A percentile compares a stretch with the other conserved stretches of the same genome.
Conservation (phyloP, 2,329 filamentous ascomycete species). For the Colletotrichum echinochloae region DNA sequence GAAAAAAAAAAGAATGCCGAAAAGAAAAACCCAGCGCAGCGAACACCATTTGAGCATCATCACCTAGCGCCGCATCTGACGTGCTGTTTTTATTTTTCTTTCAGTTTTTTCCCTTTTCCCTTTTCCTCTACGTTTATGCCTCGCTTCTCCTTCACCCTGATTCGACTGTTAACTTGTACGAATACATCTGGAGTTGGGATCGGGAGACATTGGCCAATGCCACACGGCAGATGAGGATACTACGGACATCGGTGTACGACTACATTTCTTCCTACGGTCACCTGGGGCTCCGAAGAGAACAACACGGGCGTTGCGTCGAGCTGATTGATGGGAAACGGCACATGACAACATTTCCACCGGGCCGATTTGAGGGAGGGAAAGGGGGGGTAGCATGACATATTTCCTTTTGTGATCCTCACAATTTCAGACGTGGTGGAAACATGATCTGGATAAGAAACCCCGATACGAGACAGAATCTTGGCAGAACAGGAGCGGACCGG, state of each 20-base stretch:
- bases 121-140: constrained; percentile 1
- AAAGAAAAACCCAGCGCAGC: no score
- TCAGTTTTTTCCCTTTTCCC: neutral
- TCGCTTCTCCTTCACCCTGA: constrained; percentile 19
- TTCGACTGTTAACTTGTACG: constrained; percentile 39
- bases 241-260: constrained; percentile 40
- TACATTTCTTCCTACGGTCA: constrained; percentile 37
- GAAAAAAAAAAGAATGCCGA: no score
- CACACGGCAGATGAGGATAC: constrained; percentile 38
- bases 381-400: constrained; percentile 2
- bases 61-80: constrained; percentile 31
- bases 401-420: constrained; percentile 11
- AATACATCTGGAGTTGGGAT: constrained; percentile 40
- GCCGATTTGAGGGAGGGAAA: neutral
- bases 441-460: constrained; percentile 33
- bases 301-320: constrained; percentile 14
- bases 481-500: constrained; percentile 32
- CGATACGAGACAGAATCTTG: constrained; percentile 37
- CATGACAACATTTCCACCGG: constrained; percentile 16
- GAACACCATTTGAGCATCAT: constrained; percentile 27
- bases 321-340: constrained; percentile 12
- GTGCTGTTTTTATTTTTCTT: neutral
- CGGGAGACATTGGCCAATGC: constrained; percentile 37
- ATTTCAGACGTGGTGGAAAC: constrained; percentile 13
- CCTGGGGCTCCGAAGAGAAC: constrained; percentile 10